These are phyloP conservation scores for Metschnikowia corniflorae DNA, from an alignment of 805 yeast species.

Conservation along the genomic window DNA sequence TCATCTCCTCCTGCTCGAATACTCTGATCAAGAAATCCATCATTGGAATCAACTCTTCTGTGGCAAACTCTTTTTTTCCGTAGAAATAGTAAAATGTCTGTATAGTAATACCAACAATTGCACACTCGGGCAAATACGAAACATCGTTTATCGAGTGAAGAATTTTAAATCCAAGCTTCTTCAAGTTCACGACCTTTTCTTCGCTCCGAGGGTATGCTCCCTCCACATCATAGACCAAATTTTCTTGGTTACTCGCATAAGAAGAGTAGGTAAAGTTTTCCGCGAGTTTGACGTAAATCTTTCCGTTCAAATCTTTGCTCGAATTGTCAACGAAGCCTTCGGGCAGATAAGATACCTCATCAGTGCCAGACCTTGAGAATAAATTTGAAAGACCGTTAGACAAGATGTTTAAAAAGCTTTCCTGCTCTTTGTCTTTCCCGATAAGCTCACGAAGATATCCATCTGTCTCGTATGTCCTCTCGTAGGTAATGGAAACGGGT, in stretches of 20 bases:
- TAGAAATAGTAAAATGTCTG: conserved; percentile 32
- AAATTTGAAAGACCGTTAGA: conserved; percentile 34
- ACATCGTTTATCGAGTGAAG: conserved; percentile 50
- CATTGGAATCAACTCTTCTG: conserved; percentile 28
- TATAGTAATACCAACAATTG: conserved; percentile 46
- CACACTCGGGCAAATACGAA: conserved; percentile 50
- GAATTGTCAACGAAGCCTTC: conserved; percentile 31
- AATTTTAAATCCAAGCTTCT: conserved; percentile 52
- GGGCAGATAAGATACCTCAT: conserved; percentile 3
- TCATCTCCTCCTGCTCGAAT: conserved; percentile 20
- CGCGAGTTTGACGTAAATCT: conserved; percentile 36
- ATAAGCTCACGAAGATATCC: conserved; percentile 54
- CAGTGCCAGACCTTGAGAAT: conserved; percentile 15
- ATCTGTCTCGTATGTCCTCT: conserved; percentile 53
- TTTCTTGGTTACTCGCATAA: conserved; percentile 20
- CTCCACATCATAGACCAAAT: conserved; percentile 15
- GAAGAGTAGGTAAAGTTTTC: conserved; percentile 28
- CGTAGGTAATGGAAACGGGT: conserved; percentile 59
- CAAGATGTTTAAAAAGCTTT: conserved; percentile 40
- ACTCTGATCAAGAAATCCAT: conserved; percentile 25
- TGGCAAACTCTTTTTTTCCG: conserved; percentile 15
- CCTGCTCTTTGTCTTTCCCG: conserved; percentile 55
- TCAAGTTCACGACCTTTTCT: conserved; percentile 32
- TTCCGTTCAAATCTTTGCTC: conserved; percentile 29
- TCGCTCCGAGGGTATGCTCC: conserved; percentile 15